Evolutionary conservation across 2,329 filamentous ascomycete species (phyloP).

Genomic region (Aaosphaeria pasadenensis): DNA sequence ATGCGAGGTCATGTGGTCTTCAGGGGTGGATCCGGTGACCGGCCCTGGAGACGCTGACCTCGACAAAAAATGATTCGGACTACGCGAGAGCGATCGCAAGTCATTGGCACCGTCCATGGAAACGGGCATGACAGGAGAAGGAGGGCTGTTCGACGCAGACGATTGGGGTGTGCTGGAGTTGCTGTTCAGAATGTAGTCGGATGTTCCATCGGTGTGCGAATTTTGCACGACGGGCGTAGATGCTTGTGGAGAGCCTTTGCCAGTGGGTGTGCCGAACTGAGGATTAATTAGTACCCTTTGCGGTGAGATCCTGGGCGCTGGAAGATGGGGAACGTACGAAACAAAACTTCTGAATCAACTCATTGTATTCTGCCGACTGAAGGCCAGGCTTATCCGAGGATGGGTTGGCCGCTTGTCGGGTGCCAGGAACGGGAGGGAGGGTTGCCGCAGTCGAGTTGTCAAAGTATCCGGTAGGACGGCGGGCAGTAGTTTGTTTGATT

Average conservation of each 20-base stretch:
- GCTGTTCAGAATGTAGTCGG: slow-evolving; percentile 25
- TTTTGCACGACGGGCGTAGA: slow-evolving; percentile 22
- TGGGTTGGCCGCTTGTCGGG: slow-evolving; percentile 50
- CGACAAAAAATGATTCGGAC: slow-evolving; percentile 33
- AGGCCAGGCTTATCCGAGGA: slow-evolving; percentile 65
- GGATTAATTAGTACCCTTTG: slow-evolving; percentile 39
- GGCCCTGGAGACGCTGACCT: slow-evolving; percentile 44
- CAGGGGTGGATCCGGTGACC: slow-evolving; percentile 37
- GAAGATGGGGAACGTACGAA: slow-evolving; percentile 77
- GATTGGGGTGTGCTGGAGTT: slow-evolving; percentile 28
- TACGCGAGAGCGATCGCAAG: slow-evolving; percentile 17
- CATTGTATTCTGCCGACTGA: slow-evolving; percentile 87
- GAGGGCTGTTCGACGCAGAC: slow-evolving; percentile 36
- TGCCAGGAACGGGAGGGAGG: slow-evolving; percentile 35
- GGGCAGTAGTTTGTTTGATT: slow-evolving; percentile 30
- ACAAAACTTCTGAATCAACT: slow-evolving; percentile 98
- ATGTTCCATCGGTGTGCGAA: slow-evolving; percentile 24
- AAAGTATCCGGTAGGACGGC: slow-evolving; percentile 23
- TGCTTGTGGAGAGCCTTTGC: slow-evolving; percentile 38
- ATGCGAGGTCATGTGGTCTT: slow-evolving; percentile 39
- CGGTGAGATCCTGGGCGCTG: slow-evolving; percentile 22
- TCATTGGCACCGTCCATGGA: slow-evolving; percentile 42
- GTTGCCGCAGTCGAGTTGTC: slow-evolving; percentile 43
- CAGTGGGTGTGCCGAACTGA: slow-evolving; percentile 50
- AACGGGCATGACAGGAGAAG: slow-evolving; percentile 29